These are phyloP conservation scores for Penicillium psychrosexuale DNA, from an alignment of 2,329 filamentous ascomycete genomes.

Conservation along the genomic window DNA sequence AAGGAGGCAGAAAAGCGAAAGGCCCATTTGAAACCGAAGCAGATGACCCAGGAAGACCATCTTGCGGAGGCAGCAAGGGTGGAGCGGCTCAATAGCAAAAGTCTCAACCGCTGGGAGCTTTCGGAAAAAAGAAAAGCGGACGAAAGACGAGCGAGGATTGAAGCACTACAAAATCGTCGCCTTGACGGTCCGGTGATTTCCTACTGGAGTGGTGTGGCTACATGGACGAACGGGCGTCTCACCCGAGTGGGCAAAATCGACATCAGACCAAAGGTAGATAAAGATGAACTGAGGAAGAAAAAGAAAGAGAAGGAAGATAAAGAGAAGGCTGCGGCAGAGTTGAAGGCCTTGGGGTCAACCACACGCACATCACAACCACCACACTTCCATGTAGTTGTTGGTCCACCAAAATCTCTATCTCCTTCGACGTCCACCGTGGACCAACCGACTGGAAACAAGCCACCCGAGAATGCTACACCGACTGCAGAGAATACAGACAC, in stretches of 20 bases:
- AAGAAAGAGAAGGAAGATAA: conserved; percentile 32
- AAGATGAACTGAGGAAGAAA: conserved; percentile 46
- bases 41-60: conserved; percentile 83
- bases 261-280: conserved; percentile 35
- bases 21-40: conserved; percentile 70
- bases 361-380: conserved; percentile 4
- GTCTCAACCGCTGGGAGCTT: conserved; percentile 88
- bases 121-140: conserved; percentile 86
- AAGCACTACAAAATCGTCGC: conserved; percentile 81
- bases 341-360: conserved; percentile 14
- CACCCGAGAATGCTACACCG: background rate
- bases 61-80: conserved; percentile 77
- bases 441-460: background rate
- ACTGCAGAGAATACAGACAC: background rate
- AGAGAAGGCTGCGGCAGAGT: conserved; percentile 23
- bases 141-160: conserved; percentile 75
- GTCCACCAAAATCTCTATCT: background rate
- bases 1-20: conserved; percentile 60
- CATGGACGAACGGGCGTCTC: conserved; percentile 73
- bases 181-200: conserved; percentile 86
- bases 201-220: conserved; percentile 88
- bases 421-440: background rate
- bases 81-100: conserved; percentile 84
- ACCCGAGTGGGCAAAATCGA: conserved; percentile 66
- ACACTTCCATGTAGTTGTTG: background rate